These are phyloP conservation scores for Alternaria arbusti DNA, from an alignment of 2,329 filamentous ascomycete genomes.

Conservation along the genomic window DNA sequence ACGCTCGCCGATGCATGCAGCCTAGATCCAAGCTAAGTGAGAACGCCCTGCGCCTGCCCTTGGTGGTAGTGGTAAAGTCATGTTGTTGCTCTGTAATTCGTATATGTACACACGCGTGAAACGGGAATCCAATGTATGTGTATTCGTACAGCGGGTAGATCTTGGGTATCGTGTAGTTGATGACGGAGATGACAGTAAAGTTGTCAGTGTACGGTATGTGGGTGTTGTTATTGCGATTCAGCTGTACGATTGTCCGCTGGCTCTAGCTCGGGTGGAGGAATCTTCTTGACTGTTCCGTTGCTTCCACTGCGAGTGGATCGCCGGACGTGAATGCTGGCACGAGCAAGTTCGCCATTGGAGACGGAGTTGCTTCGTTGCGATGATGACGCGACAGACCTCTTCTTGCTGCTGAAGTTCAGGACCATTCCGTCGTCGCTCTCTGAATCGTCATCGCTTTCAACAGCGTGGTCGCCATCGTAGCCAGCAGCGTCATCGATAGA, in stretches of 20 bases:
- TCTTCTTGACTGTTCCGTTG: constrained; percentile 59
- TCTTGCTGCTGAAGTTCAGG: constrained; percentile 49
- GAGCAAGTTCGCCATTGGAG: constrained; percentile 45
- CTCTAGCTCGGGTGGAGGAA: constrained; percentile 38
- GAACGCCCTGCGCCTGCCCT: constrained; percentile 16
- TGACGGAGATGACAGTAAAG: constrained; percentile 16
- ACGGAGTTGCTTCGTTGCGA: constrained; percentile 46
- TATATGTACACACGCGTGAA: constrained; percentile 23
- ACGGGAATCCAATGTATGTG: constrained; percentile 20
- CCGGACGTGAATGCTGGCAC: constrained; percentile 38
- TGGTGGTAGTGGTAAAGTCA: constrained; percentile 4
- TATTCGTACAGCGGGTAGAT: constrained; percentile 26
- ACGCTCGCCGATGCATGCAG: constrained; percentile 16
- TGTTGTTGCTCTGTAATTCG: constrained; percentile 10
- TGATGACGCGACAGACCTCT: constrained; percentile 25
- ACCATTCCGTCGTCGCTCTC: constrained; percentile 49
- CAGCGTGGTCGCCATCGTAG: constrained; percentile 49
- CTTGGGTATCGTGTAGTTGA: constrained; percentile 18
- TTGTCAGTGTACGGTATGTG: constrained; percentile 15
- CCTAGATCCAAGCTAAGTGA: constrained; percentile 10
- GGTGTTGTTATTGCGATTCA: constrained; percentile 10
- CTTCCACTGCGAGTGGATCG: constrained; percentile 56
- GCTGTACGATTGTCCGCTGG: constrained; percentile 11
- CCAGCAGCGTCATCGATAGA: constrained; percentile 44
- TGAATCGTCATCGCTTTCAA: constrained; percentile 52